Conservation (phyloP, 345 rosid species). For the Geranium rotundifolium region DNA sequence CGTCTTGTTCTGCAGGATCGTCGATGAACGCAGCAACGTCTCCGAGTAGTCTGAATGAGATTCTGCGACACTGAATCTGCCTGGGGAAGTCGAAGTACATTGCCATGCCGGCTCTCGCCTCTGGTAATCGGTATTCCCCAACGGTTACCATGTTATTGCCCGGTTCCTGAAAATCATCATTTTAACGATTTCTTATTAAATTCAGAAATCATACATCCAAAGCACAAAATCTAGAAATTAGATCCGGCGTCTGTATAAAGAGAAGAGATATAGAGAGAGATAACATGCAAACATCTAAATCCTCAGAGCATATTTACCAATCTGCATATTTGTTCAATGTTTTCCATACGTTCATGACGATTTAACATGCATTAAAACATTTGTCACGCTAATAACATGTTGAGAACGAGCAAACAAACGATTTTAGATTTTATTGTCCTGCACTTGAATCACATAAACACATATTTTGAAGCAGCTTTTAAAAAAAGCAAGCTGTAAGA, state of each 20-base stretch:
- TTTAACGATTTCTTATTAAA: neutral
- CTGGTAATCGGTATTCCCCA: constrained; percentile 77
- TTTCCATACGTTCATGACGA: too few species aligned
- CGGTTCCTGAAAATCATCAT: constrained; percentile 15
- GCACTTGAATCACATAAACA: neutral
- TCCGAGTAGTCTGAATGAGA: constrained; percentile 59
- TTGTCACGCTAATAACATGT: too few species aligned
- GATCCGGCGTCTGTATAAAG: too few species aligned
- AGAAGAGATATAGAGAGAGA: neutral
- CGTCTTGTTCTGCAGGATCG: constrained; percentile 70
- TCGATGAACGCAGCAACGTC: constrained; percentile 67
- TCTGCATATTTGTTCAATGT: too few species aligned
- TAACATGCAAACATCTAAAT: neutral
- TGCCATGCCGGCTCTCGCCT: constrained; percentile 56
- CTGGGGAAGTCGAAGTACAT: constrained; percentile 84
- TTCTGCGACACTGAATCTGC: constrained; percentile 44
- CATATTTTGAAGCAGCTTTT: neutral
- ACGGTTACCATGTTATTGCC: constrained; percentile 52
- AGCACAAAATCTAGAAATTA: too few species aligned
- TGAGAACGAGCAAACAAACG: too few species aligned
- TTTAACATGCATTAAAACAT: too few species aligned
- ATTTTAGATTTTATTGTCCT: too few species aligned
- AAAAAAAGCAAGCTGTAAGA: neutral
- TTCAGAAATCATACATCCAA: neutral
- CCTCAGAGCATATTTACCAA: neutral